These are phyloP conservation scores for Helotiales sp. DNA, from an alignment of 2,329 filamentous ascomycete genomes.

Conservation along the genomic window DNA sequence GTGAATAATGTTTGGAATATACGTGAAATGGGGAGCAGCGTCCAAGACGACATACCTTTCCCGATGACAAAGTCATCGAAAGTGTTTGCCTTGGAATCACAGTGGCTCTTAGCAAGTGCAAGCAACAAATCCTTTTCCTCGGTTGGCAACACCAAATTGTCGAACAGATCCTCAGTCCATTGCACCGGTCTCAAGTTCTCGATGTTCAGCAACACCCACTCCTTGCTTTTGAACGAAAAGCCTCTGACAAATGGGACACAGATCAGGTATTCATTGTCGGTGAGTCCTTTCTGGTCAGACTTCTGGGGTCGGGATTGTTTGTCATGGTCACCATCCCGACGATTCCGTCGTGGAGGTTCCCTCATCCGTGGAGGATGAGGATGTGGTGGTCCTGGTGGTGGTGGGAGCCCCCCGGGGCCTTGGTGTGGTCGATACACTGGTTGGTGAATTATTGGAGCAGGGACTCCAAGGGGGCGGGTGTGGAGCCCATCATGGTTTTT, in stretches of 20 bases:
- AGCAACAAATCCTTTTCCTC: constrained; percentile 57
- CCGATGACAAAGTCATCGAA: constrained; percentile 58
- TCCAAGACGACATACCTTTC: constrained; percentile 39
- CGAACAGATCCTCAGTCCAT: constrained; percentile 55
- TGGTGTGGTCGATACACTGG: background rate
- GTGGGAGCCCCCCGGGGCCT: background rate
- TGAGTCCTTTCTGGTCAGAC: background rate
- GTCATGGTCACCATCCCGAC: background rate
- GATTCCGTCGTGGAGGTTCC: background rate
- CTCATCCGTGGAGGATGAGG: background rate
- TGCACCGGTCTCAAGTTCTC: constrained; percentile 50
- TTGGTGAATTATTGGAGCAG: constrained; percentile 8
- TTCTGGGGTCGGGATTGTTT: background rate
- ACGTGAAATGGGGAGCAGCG: background rate
- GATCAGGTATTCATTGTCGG: constrained; percentile 13
- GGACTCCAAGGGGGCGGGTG: constrained; percentile 2
- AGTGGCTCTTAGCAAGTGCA: constrained; percentile 54
- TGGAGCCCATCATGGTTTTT: constrained; percentile 27
- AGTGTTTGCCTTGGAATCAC: constrained; percentile 44
- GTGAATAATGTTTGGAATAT: background rate
- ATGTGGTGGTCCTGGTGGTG: constrained; percentile 2
- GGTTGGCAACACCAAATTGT: constrained; percentile 52
- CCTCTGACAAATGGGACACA: constrained; percentile 17
- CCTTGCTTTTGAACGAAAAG: constrained; percentile 46
- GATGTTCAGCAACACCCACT: constrained; percentile 55